Evolutionary conservation across 2,329 filamentous ascomycete genomes (phyloP).

Genomic region (Aureobasidium sp.): DNA sequence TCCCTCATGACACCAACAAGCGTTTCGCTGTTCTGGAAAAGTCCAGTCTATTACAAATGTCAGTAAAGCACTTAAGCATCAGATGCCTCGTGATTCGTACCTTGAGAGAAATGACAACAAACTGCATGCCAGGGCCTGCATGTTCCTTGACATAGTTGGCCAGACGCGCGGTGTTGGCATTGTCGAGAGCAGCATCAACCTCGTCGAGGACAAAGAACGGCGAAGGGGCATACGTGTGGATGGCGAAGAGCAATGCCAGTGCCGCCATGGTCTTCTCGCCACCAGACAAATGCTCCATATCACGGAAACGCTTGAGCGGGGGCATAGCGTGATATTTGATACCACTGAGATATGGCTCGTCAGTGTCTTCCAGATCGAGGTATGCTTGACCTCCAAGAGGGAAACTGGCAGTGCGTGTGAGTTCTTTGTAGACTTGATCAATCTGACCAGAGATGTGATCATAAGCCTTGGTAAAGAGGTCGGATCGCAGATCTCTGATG

Average conservation of each 20-base stretch:
- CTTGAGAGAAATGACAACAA: conserved; percentile 95
- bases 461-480: conserved; percentile 94
- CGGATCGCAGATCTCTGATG: conserved; percentile 73
- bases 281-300: conserved; percentile 97
- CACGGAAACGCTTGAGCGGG: conserved; percentile 92
- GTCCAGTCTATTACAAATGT: conserved; percentile 49
- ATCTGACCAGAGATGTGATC: conserved; percentile 93
- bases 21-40: conserved; percentile 96
- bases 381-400: conserved; percentile 85
- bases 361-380: conserved; percentile 91
- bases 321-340: conserved; percentile 99
- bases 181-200: conserved; percentile 96
- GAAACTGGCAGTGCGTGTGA: conserved; percentile 85
- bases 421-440: conserved; percentile 84
- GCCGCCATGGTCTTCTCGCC: conserved; percentile 99
- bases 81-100: background rate
- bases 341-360: conserved; percentile 89
- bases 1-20: conserved; percentile 93
- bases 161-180: conserved; percentile 92
- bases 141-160: conserved; percentile 95
- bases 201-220: conserved; percentile 98
- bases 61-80: background rate
- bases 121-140: conserved; percentile 95
- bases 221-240: conserved; percentile 90
- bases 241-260: conserved; percentile 89